Percentiles rank a stretch among this genome's conserved stretches.
phyloP scores from a whole-genome alignment of 805 yeast species.

The Nakazawaea ambrosiae region DNA sequence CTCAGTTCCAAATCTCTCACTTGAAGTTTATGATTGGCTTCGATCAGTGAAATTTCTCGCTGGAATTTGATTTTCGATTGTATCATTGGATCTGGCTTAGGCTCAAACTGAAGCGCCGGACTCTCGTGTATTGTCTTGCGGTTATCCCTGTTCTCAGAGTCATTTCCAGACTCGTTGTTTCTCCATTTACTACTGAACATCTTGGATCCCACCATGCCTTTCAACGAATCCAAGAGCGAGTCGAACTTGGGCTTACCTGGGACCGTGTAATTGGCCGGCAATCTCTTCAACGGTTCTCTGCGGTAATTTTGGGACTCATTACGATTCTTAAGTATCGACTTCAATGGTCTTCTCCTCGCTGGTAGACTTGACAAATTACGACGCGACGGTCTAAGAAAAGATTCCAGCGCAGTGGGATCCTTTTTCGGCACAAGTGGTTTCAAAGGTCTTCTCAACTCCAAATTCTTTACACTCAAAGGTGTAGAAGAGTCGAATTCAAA shows the following conservation, averaged over 20 bases:
- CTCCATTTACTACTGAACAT: no score
- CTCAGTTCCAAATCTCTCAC: constrained; percentile 1
- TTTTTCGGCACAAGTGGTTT: constrained; percentile 1
- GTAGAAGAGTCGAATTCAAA: constrained; percentile 9
- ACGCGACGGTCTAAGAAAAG: neutral
- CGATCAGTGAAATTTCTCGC: no score
- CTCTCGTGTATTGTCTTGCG: no score
- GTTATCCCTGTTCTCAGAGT: no score
- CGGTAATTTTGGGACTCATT: neutral
- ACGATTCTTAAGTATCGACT: constrained; percentile 9
- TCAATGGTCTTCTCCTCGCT: constrained; percentile 3
- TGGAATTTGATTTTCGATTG: no score
- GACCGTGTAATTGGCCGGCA: neutral
- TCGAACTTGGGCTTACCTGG: neutral
- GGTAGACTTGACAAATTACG: no score
- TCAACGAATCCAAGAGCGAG: constrained; percentile 1
- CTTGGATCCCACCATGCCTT: no score
- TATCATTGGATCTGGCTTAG: no score
- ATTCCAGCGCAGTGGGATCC: neutral
- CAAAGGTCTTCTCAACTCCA: constrained; percentile 3
- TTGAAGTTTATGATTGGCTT: neutral
- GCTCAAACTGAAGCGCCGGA: no score
- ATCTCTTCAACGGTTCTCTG: neutral
- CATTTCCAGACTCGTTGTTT: no score
- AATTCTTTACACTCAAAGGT: constrained; percentile 7